Conservation (phyloP, 2,329 filamentous ascomycete species). For the Epichloe gansuensis region DNA sequence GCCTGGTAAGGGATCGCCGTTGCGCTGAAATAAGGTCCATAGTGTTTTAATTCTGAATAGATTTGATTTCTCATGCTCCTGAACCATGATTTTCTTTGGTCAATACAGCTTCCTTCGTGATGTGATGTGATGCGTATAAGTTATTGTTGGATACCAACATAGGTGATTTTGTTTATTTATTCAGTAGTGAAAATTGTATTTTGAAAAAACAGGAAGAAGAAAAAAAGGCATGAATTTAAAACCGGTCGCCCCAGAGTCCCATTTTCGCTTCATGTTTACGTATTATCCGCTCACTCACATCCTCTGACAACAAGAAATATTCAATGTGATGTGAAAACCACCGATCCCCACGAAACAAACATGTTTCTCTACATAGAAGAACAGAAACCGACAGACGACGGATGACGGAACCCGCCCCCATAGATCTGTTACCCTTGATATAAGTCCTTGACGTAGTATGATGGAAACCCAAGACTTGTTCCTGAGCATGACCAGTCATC, state of each 20-base stretch:
- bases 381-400: background rate
- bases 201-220: background rate
- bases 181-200: background rate
- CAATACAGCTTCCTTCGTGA: no score
- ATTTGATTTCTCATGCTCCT: no score
- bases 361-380: no score
- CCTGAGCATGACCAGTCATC: background rate
- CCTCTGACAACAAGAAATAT: background rate
- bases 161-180: background rate
- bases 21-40: constrained; percentile 11
- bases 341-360: no score
- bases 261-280: background rate
- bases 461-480: background rate
- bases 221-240: background rate
- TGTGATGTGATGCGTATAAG: no score
- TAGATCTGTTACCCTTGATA: background rate
- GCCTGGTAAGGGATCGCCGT: constrained; percentile 31
- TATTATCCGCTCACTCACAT: background rate
- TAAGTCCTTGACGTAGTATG: background rate
- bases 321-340: background rate
- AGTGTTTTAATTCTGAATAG: background rate
- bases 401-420: background rate
- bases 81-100: no score
- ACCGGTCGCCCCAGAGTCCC: background rate
- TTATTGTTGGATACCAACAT: background rate